Percentiles rank a stretch among this genome's conserved stretches.
Evolutionary conservation across 106 monocot genomes (phyloP).

Genomic region (Allium cepa): DNA sequence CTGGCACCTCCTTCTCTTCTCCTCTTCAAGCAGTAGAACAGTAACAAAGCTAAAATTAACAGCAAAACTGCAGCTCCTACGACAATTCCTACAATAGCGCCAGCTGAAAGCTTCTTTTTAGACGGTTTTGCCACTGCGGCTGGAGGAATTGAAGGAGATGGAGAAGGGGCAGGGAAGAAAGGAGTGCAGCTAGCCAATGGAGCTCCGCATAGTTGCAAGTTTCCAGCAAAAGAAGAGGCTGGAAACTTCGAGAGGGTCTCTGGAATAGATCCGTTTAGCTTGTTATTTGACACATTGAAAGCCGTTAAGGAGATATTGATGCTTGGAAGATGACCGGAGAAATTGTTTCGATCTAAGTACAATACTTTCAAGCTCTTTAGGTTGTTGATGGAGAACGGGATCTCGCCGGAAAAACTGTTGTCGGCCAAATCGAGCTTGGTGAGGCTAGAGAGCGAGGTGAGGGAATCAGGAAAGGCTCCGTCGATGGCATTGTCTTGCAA

Average conservation of each 20-base stretch:
- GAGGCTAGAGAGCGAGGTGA: slow-evolving; percentile 27
- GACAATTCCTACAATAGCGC: slow-evolving; percentile 32
- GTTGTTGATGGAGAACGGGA: slow-evolving; percentile 64
- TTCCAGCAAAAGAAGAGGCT: slow-evolving; percentile 23
- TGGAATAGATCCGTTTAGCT: slow-evolving; percentile 52
- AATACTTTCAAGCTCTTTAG: slow-evolving; percentile 38
- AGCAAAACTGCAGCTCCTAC: slow-evolving; percentile 14
- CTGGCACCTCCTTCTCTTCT: background rate
- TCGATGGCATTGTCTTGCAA: slow-evolving; percentile 62
- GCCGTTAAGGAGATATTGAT: slow-evolving; percentile 24
- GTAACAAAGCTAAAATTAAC: slow-evolving; percentile 6
- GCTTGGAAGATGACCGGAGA: slow-evolving; percentile 54
- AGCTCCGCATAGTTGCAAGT: slow-evolving; percentile 36
- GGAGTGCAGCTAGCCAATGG: slow-evolving; percentile 22
- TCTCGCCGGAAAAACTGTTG: slow-evolving; percentile 48
- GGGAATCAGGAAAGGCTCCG: slow-evolving; percentile 35
- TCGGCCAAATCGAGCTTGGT: slow-evolving; percentile 46
- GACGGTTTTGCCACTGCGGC: slow-evolving; percentile 1
- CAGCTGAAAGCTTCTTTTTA: slow-evolving; percentile 32
- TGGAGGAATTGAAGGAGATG: slow-evolving; percentile 12
- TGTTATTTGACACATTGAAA: slow-evolving; percentile 74
- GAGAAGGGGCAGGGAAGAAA: slow-evolving; percentile 29
- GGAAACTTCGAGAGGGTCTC: slow-evolving; percentile 23
- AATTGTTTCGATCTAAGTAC: slow-evolving; percentile 34
- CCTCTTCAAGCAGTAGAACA: slow-evolving; percentile 5